Evolutionary conservation across 805 yeast species (phyloP), one percentile per base, ranked within the genome.

Genomic region (Zygosaccharomyces lentus): DNA sequence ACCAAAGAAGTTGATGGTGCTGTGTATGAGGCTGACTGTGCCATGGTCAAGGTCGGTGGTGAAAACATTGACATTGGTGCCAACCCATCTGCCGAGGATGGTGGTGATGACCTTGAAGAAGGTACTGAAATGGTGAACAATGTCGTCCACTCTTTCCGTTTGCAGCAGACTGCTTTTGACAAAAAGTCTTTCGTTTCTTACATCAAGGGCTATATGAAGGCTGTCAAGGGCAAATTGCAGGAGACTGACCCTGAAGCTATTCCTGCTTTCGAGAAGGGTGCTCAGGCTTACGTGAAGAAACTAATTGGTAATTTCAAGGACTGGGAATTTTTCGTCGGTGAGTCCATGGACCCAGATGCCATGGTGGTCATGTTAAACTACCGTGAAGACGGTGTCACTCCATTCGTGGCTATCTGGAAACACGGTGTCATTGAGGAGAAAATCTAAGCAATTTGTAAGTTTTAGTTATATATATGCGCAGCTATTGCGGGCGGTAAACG

Each of bases 271-370:
- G 97, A 91, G 82, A 91, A 93, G 81, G 98, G 98, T 72, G 99
- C 99, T 64, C 79, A 82, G 62, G 74, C 87, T 63, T 93, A 90
- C 81, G 95, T 87, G 75, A 93, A 93, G 87, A 93, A 93, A 82
- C 84, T 93, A 59, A 73, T 93, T 65, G 85, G 82, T 66, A 84
- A 90, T 74, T 93, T 93, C 93, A 85, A 84, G 70, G 99, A 93
- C 82, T 93, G 95, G 95, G 99, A 93, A 71, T 93, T 93, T 82
- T 93, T 75, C 90, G 91, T 96, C 62, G 98, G 99, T 80, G 98
- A 91, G 80, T 86, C 96, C 70, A 93, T 93, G 99, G 97, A 93
- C 82, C 99, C 99, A 73, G 99, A 93, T 75, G 99, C 84, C 62
- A 93, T 93, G 99, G 76, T 93, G 69, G 88, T 89, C 62, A 82